Conservation (phyloP, 306 rosid genomes). For the Echinosophora koreensis region DNA sequence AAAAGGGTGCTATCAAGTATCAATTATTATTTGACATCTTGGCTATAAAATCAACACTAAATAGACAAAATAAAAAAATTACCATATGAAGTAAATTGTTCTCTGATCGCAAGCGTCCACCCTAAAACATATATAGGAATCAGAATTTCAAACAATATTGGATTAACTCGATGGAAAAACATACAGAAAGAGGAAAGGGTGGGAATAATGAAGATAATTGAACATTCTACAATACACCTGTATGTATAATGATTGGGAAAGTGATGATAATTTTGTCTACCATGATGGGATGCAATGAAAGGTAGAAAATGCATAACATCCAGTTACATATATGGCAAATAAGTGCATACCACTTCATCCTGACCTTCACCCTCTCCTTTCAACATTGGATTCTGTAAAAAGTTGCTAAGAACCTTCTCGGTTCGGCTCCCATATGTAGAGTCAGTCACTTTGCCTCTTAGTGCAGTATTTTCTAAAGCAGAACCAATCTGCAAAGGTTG, state of each 20-base stretch:
- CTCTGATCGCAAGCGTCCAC: slow-evolving; percentile 69
- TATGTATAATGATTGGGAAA: slow-evolving; percentile 5
- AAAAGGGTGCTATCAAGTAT: background rate
- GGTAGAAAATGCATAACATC: slow-evolving; percentile 39
- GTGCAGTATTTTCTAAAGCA: slow-evolving; percentile 52
- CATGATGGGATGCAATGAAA: background rate
- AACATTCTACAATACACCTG: slow-evolving; percentile 16
- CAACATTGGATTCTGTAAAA: slow-evolving; percentile 80
- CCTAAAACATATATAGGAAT: slow-evolving; percentile 58
- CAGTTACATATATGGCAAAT: slow-evolving; percentile 10
- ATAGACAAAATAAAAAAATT: slow-evolving; percentile 43
- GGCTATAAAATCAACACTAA: slow-evolving; percentile 3
- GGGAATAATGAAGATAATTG: slow-evolving; percentile 19
- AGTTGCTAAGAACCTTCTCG: slow-evolving; percentile 77
- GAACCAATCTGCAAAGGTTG: slow-evolving; percentile 54
- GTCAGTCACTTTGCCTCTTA: slow-evolving; percentile 53
- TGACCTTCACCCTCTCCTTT: slow-evolving; percentile 65
- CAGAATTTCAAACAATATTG: slow-evolving; percentile 39
- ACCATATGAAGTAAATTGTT: slow-evolving; percentile 84
- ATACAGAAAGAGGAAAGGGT: slow-evolving; percentile 14
- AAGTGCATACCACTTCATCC: slow-evolving; percentile 63
- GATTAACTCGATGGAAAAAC: slow-evolving; percentile 12
- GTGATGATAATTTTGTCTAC: background rate
- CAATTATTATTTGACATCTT: background rate
- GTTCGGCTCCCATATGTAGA: slow-evolving; percentile 68